These are phyloP conservation scores for Spergularia marina DNA, from an alignment of 148 eudicot genomes.

Conservation along the genomic window DNA sequence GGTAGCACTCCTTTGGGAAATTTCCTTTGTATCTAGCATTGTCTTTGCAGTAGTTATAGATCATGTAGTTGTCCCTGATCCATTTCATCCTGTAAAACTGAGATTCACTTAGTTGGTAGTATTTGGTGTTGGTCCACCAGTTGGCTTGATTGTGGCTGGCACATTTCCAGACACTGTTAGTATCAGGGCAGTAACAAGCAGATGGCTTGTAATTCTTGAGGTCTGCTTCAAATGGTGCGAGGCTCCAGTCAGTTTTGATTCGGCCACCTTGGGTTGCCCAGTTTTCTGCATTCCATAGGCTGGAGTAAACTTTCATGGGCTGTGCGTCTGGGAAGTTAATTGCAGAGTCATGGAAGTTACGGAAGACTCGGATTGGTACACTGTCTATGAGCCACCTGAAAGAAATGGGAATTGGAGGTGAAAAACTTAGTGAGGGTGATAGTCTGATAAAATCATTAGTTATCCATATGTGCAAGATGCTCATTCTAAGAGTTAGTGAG, in stretches of 20 bases:
- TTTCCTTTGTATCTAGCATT: conserved; percentile 34
- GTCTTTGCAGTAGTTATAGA: conserved; percentile 67
- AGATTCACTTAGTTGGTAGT: conserved; percentile 24
- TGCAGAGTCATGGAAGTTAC: conserved; percentile 47
- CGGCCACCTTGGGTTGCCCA: conserved; percentile 77
- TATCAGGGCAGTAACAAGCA: conserved; percentile 52
- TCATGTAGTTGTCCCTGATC: conserved; percentile 46
- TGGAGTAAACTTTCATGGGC: conserved; percentile 48
- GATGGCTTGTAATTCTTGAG: conserved; percentile 36
- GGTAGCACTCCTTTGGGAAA: conserved; percentile 53
- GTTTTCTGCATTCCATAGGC: conserved; percentile 68
- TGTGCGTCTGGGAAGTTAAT: conserved; percentile 52
- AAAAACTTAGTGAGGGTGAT: no score
- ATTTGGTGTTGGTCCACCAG: conserved; percentile 40
- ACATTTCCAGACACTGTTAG: conserved; percentile 39
- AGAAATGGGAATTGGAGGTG: no score
- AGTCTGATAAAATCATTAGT: no score
- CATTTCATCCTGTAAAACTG: conserved; percentile 41
- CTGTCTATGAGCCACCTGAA: conserved; percentile 33
- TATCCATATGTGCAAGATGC: no score
- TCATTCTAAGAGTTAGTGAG: no score
- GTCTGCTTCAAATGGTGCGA: conserved; percentile 47
- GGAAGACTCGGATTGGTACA: conserved; percentile 58
- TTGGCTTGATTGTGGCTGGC: conserved; percentile 29
- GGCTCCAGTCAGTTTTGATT: conserved; percentile 52